Evolutionary conservation across 129 eudicot species (phyloP).

Genomic region (Lactuca sativa): DNA sequence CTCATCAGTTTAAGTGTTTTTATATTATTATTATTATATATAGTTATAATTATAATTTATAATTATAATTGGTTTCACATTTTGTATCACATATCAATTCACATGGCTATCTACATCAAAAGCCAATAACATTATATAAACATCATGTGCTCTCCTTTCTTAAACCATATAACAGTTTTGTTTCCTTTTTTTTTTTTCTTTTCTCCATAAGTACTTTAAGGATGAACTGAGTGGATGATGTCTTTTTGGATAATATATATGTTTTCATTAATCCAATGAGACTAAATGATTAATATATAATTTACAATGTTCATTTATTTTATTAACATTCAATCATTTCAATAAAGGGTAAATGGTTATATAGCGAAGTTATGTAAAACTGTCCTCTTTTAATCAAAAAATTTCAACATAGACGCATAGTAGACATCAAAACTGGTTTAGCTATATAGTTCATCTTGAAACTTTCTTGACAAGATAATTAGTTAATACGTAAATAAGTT

Average conservation of each 20-base stretch:
- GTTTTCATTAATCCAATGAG: neutral
- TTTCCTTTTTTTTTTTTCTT: neutral
- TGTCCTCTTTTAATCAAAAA: too few relatives aligned
- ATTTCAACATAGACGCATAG: neutral
- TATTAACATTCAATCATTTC: too few relatives aligned
- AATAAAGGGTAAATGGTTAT: too few relatives aligned
- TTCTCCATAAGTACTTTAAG: too few relatives aligned
- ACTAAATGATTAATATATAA: neutral
- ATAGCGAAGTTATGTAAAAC: too few relatives aligned
- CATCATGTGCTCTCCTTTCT: slow-evolving; percentile 17
- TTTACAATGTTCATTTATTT: too few relatives aligned
- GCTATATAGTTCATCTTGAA: neutral
- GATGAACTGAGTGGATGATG: too few relatives aligned
- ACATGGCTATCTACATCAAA: slow-evolving; percentile 10
- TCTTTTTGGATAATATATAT: neutral
- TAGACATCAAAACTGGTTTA: neutral
- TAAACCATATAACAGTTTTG: slow-evolving; percentile 4
- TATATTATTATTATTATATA: neutral
- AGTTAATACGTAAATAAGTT: too few relatives aligned
- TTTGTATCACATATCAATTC: slow-evolving; percentile 13
- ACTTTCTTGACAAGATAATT: neutral
- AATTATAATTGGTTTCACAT: too few relatives aligned
- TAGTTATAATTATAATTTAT: too few relatives aligned
- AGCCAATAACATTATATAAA: slow-evolving; percentile 17
- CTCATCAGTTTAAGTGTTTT: slow-evolving; percentile 10